Evolutionary conservation across 768 basidiomycete genomes (phyloP), one percentile per base, ranked within the genome.

Genomic region (Boletus subcaerulescens): DNA sequence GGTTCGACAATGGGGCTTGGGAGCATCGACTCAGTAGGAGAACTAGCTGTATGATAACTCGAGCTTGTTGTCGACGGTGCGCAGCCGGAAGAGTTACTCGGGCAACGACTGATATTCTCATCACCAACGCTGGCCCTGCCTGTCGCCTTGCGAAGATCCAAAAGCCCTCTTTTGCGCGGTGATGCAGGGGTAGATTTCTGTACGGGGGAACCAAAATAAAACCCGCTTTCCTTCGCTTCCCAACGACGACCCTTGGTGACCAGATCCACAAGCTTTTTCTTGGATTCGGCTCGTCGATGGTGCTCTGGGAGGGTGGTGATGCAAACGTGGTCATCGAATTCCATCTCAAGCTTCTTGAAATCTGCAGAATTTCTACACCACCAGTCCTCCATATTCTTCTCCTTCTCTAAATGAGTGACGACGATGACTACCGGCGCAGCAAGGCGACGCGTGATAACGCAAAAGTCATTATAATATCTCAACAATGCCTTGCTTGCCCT

Each of bases 301-400:
- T 66, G 42, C 1, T 15, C 45, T 17, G 43, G 31, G 41, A 70
- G 53, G 10, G 72, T 60, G 5, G 74, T 75, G 52, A 78, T 61
- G 53, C 77, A 79, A 5, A 62, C 77, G 13, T 73, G 63, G 10
- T 60, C 74, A n/a, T 68, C 60, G 8, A 75, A 76, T 29, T 52
- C 38, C 63, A 78, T 74, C 15, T 54, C 39, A 26, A 65, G 49
- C 1, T 38, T 17, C 39, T 55, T 46, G 52, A 79, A 63, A 8
- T 2, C 9, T 20, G 33, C 14, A 45, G 66, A 58, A 41, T 77
- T 77, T 32, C 26, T 50, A 4, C 9, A 20, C 73, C 71, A 72
- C 71, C 73, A 72, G 18, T 32, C 45, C 7, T 65, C 73, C 71
- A 65, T 71, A 26, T 44, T 14, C 0, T 4, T 17, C 32, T 61